Conservation (phyloP, 1,139 yeast genomes). For the Blastobotrys proliferans region DNA sequence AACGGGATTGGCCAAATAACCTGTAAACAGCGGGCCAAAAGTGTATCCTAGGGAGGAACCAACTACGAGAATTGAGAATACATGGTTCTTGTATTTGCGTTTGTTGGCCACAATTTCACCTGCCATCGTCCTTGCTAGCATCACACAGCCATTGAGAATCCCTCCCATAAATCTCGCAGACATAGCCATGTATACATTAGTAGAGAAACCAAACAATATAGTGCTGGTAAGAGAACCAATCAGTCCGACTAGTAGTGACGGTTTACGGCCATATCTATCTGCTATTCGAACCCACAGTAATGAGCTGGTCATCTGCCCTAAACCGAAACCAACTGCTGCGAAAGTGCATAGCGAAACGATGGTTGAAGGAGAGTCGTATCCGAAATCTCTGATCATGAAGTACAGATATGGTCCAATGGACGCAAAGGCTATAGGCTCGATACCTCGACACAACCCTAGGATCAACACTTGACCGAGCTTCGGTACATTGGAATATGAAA, state of each 20-base stretch:
- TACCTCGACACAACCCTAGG: conserved; percentile 37
- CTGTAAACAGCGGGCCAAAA: conserved; percentile 46
- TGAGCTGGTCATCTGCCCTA: conserved; percentile 49
- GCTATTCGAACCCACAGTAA: conserved; percentile 56
- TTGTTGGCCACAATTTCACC: conserved; percentile 53
- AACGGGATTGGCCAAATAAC: conserved; percentile 36
- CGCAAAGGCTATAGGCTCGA: conserved; percentile 59
- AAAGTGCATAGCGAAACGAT: conserved; percentile 47
- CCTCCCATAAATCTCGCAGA: no score
- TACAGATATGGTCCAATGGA: conserved; percentile 60
- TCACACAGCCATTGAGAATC: no score
- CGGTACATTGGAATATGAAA: conserved; percentile 25
- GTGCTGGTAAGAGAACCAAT: conserved; percentile 48
- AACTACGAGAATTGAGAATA: conserved; percentile 55
- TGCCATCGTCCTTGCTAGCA: conserved; percentile 51
- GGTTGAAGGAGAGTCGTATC: conserved; percentile 47
- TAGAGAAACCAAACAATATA: conserved; percentile 49
- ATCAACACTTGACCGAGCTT: conserved; percentile 26
- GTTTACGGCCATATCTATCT: conserved; percentile 52
- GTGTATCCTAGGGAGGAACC: conserved; percentile 54
- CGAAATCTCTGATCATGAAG: conserved; percentile 57
- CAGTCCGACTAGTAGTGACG: conserved; percentile 49
- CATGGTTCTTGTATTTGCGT: conserved; percentile 54
- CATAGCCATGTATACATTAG: conserved; percentile 47
- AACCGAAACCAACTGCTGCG: conserved; percentile 51